Base-by-base conservation (phyloP, 805 yeast genomes). In the Candida sithepensis region DNA sequence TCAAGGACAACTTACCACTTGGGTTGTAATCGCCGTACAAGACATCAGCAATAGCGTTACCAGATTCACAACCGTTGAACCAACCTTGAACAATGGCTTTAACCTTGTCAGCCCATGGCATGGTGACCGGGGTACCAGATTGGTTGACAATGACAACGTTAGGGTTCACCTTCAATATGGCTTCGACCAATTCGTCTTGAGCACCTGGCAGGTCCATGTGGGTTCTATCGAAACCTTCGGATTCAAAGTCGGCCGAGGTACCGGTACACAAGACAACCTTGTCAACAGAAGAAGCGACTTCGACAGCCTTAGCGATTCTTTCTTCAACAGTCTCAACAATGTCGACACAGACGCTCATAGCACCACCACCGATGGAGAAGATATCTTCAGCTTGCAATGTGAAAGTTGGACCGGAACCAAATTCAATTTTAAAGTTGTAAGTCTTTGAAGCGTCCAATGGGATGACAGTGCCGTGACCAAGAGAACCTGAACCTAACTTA, bases 21-120 rank as follows among this genome's bases (percentile, higher is more conserved):
- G 88, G 88, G 58, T 78, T 79, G 42, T 63, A 71, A 54, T 80
- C 84, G 26, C 85, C 86, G 54, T 71, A 80, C 40, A 81, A 51
- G 13, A 78, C 79, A 62, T 81, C 84, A 3, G 84, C 84, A 58
- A 81, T 68, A 14, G 79, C 75, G 54, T 77, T 79, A 49, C 85
- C 85, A 38, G 69, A 59, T 54, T 81, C 85, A 50, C 71, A 71
- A 47, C 85, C 86, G 52, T 79, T 79, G 57, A 72, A 79, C 74
- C 81, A 78, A 10, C 80, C 79, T 42, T 78, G 81, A 5, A 79
- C 61, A 16, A 78, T 45, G 2, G 74, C 73, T 36, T 69, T 68
- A 20, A 70, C 77, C 33, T 70, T 57, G 9, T 54, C 50, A 9
- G 65, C 49, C 82, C 83, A 79, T 23, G 84, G 84, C 68, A 81